Base-by-base conservation (phyloP, 371 early-diverging fungal species). In the Dinochytrium kinnereticum region DNA sequence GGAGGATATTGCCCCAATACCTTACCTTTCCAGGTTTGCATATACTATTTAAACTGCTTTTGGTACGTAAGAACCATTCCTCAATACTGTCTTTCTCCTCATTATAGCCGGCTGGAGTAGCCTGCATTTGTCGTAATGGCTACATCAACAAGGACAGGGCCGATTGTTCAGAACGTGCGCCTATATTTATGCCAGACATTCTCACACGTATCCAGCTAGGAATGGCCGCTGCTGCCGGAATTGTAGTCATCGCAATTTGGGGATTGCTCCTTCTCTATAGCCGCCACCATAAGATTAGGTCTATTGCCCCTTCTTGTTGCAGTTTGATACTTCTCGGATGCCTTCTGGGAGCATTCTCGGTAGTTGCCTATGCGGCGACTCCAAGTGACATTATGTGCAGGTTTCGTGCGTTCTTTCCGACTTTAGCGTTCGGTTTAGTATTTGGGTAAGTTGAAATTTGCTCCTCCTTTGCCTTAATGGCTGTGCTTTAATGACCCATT, bases 361-460 rank as follows among this genome's bases (percentile, higher is more conserved):
- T 69, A 15, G 17, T 70, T 5, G 44, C 37, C 26, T 61, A 70
- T n/a, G 59, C 67, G 0, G 67, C 71, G 3, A 65, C 40, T 39
- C 65, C 70, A 1, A 65, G 70, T 10, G 49, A 31, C 0, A 1
- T 21, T 2, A 33, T 37, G 19, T 75, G 75, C 70, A 33, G 28
- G n/a, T 3, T 40, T 7, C 7, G 39, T 3, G 37, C 40, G 13
- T 49, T 75, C 19, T 31, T 70, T 31, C 64, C 70, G 5, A 51
- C 70, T 21, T 3, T 75, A 5, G 64, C 70, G 2, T 75, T 70
- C 55, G 75, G 75, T 7, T 40, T 70, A 15, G 44, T 70, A 0
- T 75, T 75, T 39, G 64, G 75, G 74, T 73, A 28, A 31, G 55
- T 36, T 0, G 21, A 19, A 33, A 15, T 44, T 49, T 36, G 1